phyloP scores from a whole-genome alignment of 805 yeast species.

The Peterozyma toletana region DNA sequence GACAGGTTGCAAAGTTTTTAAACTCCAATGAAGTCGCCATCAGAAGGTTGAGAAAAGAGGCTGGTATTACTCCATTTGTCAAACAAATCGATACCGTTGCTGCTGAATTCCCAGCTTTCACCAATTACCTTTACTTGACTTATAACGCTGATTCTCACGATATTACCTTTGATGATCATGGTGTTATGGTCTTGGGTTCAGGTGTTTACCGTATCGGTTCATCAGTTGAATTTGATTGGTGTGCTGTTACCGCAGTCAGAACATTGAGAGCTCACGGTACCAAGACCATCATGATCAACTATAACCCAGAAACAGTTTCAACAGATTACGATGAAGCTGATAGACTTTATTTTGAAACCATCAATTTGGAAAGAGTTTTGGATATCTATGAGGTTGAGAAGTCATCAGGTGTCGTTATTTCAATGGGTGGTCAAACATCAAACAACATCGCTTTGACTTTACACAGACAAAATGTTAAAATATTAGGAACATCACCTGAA shows the following conservation, averaged over 20 bases:
- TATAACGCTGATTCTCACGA: slow-evolving; percentile 88
- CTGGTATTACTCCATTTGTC: slow-evolving; percentile 84
- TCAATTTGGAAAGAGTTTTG: slow-evolving; percentile 92
- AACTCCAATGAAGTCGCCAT: slow-evolving; percentile 72
- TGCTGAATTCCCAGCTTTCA: slow-evolving; percentile 97
- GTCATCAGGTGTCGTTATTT: slow-evolving; percentile 86
- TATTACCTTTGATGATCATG: slow-evolving; percentile 79
- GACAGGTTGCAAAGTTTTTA: slow-evolving; percentile 79
- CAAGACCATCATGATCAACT: slow-evolving; percentile 93
- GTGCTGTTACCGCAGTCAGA: slow-evolving; percentile 96
- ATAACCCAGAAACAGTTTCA: slow-evolving; percentile 97
- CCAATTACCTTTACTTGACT: slow-evolving; percentile 93
- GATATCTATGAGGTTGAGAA: slow-evolving; percentile 93
- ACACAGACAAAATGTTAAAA: slow-evolving; percentile 77
- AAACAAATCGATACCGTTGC: slow-evolving; percentile 96
- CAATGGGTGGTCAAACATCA: slow-evolving; percentile 97
- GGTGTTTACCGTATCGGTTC: slow-evolving; percentile 99
- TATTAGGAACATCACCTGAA: slow-evolving; percentile 89
- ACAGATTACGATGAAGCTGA: slow-evolving; percentile 98
- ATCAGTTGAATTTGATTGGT: slow-evolving; percentile 98
- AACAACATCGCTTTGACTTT: slow-evolving; percentile 90
- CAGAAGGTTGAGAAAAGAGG: slow-evolving; percentile 72
- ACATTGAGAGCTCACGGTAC: slow-evolving; percentile 83
- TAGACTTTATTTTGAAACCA: slow-evolving; percentile 92
- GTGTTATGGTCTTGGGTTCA: slow-evolving; percentile 94